A percentile compares a stretch with the other conserved stretches of the same genome.
Evolutionary conservation across 306 rosid genomes (phyloP).

Genomic region (Fagus sylvatica): DNA sequence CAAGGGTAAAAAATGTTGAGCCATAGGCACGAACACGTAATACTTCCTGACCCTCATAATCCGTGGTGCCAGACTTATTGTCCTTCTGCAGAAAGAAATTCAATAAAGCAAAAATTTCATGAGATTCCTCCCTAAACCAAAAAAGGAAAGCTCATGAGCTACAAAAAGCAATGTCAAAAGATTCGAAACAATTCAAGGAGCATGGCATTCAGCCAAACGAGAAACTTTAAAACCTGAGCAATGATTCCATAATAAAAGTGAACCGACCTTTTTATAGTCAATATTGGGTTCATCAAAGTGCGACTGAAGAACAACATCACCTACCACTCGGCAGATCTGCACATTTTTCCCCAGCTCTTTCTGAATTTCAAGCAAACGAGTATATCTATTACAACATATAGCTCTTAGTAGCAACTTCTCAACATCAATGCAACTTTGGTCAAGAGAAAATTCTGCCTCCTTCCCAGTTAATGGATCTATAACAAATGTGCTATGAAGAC

Average conservation of each 20-base stretch:
- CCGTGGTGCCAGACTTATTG: conserved; percentile 43
- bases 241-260: background rate
- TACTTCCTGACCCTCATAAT: conserved; percentile 77
- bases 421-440: conserved; percentile 90
- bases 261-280: conserved; percentile 69
- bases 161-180: background rate
- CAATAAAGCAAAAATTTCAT: conserved; percentile 20
- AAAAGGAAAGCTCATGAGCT: conserved; percentile 15
- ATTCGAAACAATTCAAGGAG: background rate
- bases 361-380: conserved; percentile 91
- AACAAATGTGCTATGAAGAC: conserved; percentile 78
- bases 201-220: background rate
- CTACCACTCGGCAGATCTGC: conserved; percentile 67
- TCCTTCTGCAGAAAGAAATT: conserved; percentile 57
- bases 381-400: conserved; percentile 84
- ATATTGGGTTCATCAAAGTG: conserved; percentile 51
- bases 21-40: conserved; percentile 87
- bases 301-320: conserved; percentile 77
- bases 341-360: conserved; percentile 71
- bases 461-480: conserved; percentile 87
- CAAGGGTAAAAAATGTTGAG: conserved; percentile 81
- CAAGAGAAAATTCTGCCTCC: conserved; percentile 83
- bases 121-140: conserved; percentile 8
- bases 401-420: conserved; percentile 89
- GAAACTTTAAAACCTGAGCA: background rate